These are phyloP conservation scores for Kokia cookei DNA, from an alignment of 441 rosid species.

Conservation along the genomic window DNA sequence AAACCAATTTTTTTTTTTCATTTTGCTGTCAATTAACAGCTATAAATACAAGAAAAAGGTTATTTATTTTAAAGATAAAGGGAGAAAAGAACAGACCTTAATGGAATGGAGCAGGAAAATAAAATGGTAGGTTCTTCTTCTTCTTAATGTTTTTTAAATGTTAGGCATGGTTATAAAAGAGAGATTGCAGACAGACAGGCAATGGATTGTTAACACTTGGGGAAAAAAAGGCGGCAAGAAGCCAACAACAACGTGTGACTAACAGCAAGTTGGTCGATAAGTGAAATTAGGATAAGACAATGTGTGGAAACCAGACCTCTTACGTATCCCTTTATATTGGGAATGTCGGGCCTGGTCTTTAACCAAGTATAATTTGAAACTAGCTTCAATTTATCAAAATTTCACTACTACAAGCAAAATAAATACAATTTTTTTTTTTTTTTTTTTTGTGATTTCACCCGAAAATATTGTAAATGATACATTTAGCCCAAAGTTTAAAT, in stretches of 20 bases:
- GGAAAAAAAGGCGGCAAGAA: conserved; percentile 8
- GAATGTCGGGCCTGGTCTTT: not conserved
- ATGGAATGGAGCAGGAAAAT: not conserved
- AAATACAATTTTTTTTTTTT: not conserved
- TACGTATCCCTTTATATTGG: conserved; percentile 23
- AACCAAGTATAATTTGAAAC: not conserved
- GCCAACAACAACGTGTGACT: not conserved
- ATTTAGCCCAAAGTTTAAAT: not conserved
- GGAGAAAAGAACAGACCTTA: conserved; percentile 3
- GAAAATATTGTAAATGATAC: not conserved
- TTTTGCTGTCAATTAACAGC: no score
- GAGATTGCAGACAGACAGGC: not conserved
- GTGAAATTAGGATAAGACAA: conserved; percentile 34
- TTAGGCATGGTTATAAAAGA: not conserved
- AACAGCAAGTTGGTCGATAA: conserved; percentile 13
- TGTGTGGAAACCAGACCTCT: conserved; percentile 39
- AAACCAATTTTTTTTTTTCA: not conserved
- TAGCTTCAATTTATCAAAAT: not conserved
- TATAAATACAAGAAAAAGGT: not conserved
- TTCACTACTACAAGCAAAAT: no score
- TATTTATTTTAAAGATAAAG: not conserved
- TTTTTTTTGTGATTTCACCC: not conserved
- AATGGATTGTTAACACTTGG: not conserved
- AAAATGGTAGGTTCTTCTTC: not conserved
- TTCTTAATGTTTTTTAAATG: not conserved